Percentiles rank a stretch among this genome's conserved stretches.
Evolutionary conservation across 495 filamentous ascomycete species (phyloP).

Genomic region (Aspergillus heteromorphus): DNA sequence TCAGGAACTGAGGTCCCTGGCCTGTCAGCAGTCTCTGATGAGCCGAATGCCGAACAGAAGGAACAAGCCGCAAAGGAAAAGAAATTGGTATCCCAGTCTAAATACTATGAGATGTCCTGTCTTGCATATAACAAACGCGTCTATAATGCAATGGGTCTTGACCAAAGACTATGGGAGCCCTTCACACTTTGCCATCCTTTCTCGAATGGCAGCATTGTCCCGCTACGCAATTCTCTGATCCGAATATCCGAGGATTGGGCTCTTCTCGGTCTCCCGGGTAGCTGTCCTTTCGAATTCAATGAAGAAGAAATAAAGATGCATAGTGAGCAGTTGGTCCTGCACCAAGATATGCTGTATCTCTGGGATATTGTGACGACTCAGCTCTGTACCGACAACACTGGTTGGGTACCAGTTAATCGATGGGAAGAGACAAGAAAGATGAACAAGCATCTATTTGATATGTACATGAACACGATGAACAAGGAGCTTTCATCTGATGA

Average conservation of each 20-base stretch:
- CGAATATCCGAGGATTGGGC: constrained; percentile 18
- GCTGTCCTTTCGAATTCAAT: constrained; percentile 23
- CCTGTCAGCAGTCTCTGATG: constrained; percentile 14
- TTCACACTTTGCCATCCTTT: constrained; percentile 17
- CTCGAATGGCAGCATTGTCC: constrained; percentile 13
- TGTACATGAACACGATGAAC: constrained; percentile 17
- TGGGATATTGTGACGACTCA: constrained; percentile 18
- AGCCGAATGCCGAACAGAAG: constrained; percentile 11
- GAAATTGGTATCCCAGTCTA: constrained; percentile 12
- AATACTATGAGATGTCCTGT: constrained; percentile 18
- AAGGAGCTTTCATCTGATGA: constrained; percentile 9
- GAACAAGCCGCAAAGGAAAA: constrained; percentile 11
- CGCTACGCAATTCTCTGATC: constrained; percentile 15
- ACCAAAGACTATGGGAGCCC: constrained; percentile 16
- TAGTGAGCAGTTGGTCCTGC: constrained; percentile 7
- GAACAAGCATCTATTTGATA: constrained; percentile 14
- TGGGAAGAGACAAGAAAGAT: constrained; percentile 14
- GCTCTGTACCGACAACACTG: constrained; percentile 19
- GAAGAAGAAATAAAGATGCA: constrained; percentile 23
- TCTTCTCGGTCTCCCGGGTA: constrained; percentile 16
- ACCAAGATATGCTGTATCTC: constrained; percentile 17
- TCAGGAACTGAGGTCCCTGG: constrained; percentile 12
- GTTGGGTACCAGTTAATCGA: constrained; percentile 18
- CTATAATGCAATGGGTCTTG: constrained; percentile 16
- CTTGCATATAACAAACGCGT: constrained; percentile 13